A percentile compares a stretch with the other conserved stretches of the same genome.
Conservation (phyloP, 192 early-diverging fungal species). For the Rhizophagus clarus region DNA sequence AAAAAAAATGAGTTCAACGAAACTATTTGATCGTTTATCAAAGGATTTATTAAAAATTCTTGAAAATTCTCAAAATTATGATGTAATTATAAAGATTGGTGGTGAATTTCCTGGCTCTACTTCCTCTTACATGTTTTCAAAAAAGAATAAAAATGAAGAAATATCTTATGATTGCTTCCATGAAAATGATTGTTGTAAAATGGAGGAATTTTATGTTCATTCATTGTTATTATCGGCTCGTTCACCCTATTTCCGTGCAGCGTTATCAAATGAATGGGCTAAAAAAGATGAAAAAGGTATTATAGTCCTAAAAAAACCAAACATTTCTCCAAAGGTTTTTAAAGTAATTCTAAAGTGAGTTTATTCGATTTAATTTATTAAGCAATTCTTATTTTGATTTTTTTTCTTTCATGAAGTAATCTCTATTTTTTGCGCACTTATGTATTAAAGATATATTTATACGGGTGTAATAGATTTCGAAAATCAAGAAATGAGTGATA, state of each 20-base stretch:
- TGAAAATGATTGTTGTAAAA: not conserved
- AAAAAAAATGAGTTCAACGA: no score
- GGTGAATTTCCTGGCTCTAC: no score
- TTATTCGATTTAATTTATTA: not conserved
- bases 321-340: conserved; percentile 19
- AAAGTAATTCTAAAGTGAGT: conserved; percentile 24
- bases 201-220: conserved; percentile 17
- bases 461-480: not conserved
- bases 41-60: not conserved
- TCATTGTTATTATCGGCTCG: not conserved
- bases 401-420: no score
- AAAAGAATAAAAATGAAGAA: no score
- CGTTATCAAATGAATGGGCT: conserved; percentile 19
- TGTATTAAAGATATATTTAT: conserved; percentile 12
- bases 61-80: not conserved
- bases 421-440: no score
- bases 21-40: not conserved
- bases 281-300: not conserved
- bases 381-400: no score
- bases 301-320: conserved; percentile 19
- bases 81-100: not conserved
- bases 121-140: no score
- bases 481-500: not conserved
- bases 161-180: no score
- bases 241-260: conserved; percentile 16